phyloP scores from a whole-genome alignment of 176 grass and related monocot genomes.

The Ananas comosus region DNA sequence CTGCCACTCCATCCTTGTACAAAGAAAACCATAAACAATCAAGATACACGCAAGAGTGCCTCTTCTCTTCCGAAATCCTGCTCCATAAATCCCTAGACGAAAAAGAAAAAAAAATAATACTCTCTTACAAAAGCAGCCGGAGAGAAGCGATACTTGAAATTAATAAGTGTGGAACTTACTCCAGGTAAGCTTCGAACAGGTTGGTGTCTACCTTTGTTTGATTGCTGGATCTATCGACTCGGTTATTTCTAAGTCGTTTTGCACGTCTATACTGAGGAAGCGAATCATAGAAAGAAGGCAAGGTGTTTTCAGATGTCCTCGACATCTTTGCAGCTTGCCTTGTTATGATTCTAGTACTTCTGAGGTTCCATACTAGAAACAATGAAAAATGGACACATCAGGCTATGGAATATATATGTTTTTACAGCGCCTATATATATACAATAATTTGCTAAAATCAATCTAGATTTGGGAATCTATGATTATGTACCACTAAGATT shows the following conservation, averaged over 20 bases:
- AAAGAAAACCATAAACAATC: constrained; percentile 93
- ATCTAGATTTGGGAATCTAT: too few species aligned
- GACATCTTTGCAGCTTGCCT: constrained; percentile 18
- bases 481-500: too few species aligned
- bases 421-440: too few species aligned
- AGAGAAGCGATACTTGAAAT: background rate
- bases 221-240: constrained; percentile 28
- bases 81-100: constrained; percentile 60
- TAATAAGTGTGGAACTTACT: constrained; percentile 38
- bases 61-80: constrained; percentile 65
- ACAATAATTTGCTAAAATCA: too few species aligned
- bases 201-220: constrained; percentile 52
- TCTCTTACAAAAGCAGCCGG: constrained; percentile 1
- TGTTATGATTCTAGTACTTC: constrained; percentile 29
- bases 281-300: constrained; percentile 26
- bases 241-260: constrained; percentile 28
- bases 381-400: constrained; percentile 10
- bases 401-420: background rate
- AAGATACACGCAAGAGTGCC: constrained; percentile 51
- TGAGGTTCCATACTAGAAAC: constrained; percentile 39
- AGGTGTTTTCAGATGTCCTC: constrained; percentile 5
- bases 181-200: constrained; percentile 68
- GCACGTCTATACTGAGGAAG: constrained; percentile 22
- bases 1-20: constrained; percentile 33
- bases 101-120: constrained; percentile 25